Evolutionary conservation across 306 rosid genomes (phyloP).

Genomic region (Cicer cuneatum): DNA sequence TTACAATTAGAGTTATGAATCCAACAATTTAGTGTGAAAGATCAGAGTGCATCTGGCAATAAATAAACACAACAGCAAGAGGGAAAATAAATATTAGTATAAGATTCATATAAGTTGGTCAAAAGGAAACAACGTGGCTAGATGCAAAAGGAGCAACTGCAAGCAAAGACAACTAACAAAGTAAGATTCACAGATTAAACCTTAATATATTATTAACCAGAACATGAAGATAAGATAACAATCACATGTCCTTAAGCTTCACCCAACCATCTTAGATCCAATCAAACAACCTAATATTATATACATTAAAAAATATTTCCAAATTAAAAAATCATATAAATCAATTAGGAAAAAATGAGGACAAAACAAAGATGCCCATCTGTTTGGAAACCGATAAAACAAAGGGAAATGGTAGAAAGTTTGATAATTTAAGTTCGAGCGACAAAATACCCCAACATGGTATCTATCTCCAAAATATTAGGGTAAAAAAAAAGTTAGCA

Average conservation of each 20-base stretch:
- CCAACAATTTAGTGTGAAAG: conserved; percentile 50
- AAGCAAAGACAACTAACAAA: conserved; percentile 59
- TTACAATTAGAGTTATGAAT: conserved; percentile 52
- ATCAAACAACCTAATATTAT: conserved; percentile 37
- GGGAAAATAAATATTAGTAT: conserved; percentile 36
- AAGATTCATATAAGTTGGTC: conserved; percentile 37
- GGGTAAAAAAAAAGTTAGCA: neutral
- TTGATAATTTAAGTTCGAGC: conserved; percentile 11
- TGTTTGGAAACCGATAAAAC: conserved; percentile 35
- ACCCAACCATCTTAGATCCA: conserved; percentile 54
- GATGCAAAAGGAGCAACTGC: conserved; percentile 47
- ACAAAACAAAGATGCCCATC: conserved; percentile 12
- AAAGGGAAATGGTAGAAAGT: neutral
- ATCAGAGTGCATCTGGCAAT: conserved; percentile 62
- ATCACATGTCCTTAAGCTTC: conserved; percentile 62
- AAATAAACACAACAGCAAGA: conserved; percentile 37
- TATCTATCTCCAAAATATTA: neutral
- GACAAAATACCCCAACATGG: conserved; percentile 18
- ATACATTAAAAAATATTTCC: neutral
- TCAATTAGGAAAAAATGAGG: neutral
- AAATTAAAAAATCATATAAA: neutral
- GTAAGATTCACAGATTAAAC: conserved; percentile 42
- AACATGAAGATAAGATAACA: conserved; percentile 47
- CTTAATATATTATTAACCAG: conserved; percentile 52
- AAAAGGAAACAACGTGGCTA: conserved; percentile 51